Evolutionary conservation across 2,329 filamentous ascomycete genomes (phyloP), one percentile per base, ranked within the genome.

Genomic region (Sporothrix pseudoabietina): DNA sequence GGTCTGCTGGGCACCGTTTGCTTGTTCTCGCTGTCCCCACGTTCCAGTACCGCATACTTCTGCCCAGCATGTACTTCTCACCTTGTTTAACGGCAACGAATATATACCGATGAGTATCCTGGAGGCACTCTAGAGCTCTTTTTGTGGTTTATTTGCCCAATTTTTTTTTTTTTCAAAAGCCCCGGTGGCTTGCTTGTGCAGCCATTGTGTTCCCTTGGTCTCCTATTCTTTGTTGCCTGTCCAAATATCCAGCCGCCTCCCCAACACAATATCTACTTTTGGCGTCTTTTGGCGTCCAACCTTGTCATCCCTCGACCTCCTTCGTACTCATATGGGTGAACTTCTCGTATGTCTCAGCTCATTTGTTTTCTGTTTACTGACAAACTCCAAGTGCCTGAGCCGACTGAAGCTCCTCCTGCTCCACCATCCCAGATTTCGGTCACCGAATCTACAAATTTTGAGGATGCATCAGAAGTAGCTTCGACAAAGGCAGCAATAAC

Each of bases 101-200:
- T 14, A 35, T 54, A 14, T 14, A 30, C 47, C 30, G 32, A 22
- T n/a, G 30, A 22, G 16, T 30, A 22, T 16, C 66, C 14, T 49
- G 14, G 44, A 49, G 44, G 44, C 14, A 49, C 14, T 47, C 66
- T 55, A 26, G 49, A 55, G 32, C 69, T 6, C 16, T 32, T 35
- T 71, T 35, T 49, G 22, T 47, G 32, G 49, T 59, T 41, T 30
- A 22, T 54, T 70, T 47, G 12, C 26, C 44, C 49, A 52, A n/a
- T n/a, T 26, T 26, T 26, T 26, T 26, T 26, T 54, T 39, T 26
- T 57, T 65, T 14, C 49, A 69, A 41, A 73, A 63, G 55, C 66
- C 72, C 72, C 72, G 72, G 66, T 69, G 72, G 72, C 72, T 65
- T 44, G 4, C 49, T 54, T 35, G 68, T 73, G 57, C 68, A 35